Percentiles rank a stretch among this genome's conserved stretches.
Evolutionary conservation across 768 basidiomycete species (phyloP).

Genomic region (Termitomyces sp.): DNA sequence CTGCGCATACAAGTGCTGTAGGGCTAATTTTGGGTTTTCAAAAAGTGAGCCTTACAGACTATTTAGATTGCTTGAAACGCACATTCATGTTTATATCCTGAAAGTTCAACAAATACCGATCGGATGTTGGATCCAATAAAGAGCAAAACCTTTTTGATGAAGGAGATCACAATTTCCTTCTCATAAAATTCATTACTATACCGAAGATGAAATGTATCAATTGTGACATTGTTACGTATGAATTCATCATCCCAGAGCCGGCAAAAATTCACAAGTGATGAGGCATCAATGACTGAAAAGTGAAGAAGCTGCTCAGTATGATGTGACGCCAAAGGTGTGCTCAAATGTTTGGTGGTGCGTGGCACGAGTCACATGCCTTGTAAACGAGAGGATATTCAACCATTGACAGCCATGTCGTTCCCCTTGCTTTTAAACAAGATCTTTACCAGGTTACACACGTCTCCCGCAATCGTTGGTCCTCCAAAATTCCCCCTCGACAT

Average conservation of each 20-base stretch:
- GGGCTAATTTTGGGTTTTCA: background rate
- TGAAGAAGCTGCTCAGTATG: background rate
- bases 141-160: background rate
- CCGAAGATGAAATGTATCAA: background rate
- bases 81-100: background rate
- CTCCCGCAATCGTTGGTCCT: too few relatives aligned
- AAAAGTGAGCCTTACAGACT: background rate
- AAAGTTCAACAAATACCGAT: background rate
- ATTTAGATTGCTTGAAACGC: background rate
- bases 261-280: too few relatives aligned
- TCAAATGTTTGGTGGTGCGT: background rate
- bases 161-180: background rate
- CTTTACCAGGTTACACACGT: too few relatives aligned
- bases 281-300: background rate
- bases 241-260: too few relatives aligned
- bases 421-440: too few relatives aligned
- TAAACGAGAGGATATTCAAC: too few relatives aligned
- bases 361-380: too few relatives aligned
- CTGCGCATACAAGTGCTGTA: background rate
- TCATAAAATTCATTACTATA: background rate
- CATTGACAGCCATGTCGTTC: too few relatives aligned
- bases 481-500: too few relatives aligned
- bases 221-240: background rate
- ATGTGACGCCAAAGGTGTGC: too few relatives aligned
- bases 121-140: background rate